Conservation (phyloP, 257 asterid species). For the Oldenlandia corymbosa region DNA sequence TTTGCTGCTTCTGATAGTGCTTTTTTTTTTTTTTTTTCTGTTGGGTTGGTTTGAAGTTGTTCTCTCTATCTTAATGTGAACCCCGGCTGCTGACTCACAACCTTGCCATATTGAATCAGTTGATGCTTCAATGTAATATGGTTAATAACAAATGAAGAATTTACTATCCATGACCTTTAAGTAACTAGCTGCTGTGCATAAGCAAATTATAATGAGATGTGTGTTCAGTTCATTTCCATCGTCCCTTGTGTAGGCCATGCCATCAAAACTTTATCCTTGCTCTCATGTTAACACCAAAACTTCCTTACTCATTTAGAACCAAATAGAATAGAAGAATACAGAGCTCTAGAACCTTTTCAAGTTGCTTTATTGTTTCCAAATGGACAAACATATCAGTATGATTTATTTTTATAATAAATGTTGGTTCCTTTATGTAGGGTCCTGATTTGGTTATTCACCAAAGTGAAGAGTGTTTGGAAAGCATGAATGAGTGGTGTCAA, state of each 20-base stretch:
- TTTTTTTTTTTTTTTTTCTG: too few relatives aligned
- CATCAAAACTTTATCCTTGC: neutral
- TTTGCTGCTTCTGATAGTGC: neutral
- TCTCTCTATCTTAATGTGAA: neutral
- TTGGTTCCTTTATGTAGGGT: slow-evolving; percentile 41
- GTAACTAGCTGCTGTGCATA: slow-evolving; percentile 1
- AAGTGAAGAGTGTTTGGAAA: slow-evolving; percentile 68
- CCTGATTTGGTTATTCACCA: slow-evolving; percentile 92
- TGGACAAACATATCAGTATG: neutral
- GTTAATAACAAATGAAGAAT: neutral
- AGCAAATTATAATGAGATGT: neutral
- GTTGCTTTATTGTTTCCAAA: slow-evolving; percentile 3
- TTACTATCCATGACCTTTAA: neutral
- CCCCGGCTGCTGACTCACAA: neutral
- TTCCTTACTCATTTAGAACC: neutral
- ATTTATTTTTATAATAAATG: neutral
- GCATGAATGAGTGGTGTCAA: slow-evolving; percentile 98
- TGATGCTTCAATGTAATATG: neutral
- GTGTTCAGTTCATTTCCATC: neutral
- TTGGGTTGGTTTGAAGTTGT: neutral
- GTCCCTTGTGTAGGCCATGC: neutral
- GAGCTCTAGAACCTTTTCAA: neutral
- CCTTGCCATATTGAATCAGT: neutral
- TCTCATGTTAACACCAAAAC: neutral
- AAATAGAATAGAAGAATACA: neutral